These are phyloP conservation scores for Sugiyamaella castrensis DNA, from an alignment of 1,139 yeast species.

Conservation along the genomic window DNA sequence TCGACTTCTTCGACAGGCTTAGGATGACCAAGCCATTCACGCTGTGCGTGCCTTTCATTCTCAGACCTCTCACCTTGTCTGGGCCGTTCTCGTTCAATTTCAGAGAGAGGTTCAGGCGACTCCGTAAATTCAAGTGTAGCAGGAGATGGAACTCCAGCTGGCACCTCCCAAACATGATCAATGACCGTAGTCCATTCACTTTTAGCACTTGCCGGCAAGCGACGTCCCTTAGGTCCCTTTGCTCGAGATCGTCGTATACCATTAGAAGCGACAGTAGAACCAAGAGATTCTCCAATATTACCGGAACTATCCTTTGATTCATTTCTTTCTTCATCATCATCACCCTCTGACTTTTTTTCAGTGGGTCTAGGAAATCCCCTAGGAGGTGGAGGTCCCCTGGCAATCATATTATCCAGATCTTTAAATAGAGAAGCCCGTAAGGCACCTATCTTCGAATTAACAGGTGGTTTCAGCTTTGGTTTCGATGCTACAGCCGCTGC, in stretches of 20 bases:
- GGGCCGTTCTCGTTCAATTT: background rate
- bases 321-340: conserved; percentile 19
- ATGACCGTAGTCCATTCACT: conserved; percentile 26
- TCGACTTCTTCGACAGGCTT: background rate
- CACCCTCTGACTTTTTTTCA: conserved; percentile 16
- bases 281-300: conserved; percentile 5
- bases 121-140: background rate
- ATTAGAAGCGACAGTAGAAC: conserved; percentile 23
- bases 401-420: conserved; percentile 34
- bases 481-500: conserved; percentile 22
- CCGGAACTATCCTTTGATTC: conserved; percentile 7
- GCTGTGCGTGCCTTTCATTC: background rate
- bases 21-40: background rate
- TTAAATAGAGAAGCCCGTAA: conserved; percentile 36
- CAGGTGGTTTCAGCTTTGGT: conserved; percentile 27
- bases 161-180: conserved; percentile 29
- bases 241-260: conserved; percentile 53
- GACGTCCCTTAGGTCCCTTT: conserved; percentile 75
- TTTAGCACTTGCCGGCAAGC: conserved; percentile 56
- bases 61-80: background rate
- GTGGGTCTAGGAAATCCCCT: conserved; percentile 25
- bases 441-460: conserved; percentile 32
- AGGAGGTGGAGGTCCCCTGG: conserved; percentile 36
- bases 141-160: conserved; percentile 15
- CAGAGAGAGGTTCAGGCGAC: too few species aligned